A percentile compares a stretch with the other conserved stretches of the same genome.
phyloP scores from a whole-genome alignment of 768 basidiomycete species.

The Cytidiella melzeri region DNA sequence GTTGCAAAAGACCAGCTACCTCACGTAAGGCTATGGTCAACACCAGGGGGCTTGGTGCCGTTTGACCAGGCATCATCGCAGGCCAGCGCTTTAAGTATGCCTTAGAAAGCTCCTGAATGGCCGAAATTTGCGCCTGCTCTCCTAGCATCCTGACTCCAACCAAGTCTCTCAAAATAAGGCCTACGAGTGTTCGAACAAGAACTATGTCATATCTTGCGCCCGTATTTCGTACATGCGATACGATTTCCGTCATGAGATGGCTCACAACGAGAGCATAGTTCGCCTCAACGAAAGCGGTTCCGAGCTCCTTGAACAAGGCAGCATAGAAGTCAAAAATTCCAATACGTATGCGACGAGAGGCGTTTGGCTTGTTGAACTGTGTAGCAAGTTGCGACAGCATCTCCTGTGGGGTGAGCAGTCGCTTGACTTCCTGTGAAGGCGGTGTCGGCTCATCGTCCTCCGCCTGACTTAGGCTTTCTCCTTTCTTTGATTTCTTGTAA shows the following conservation, averaged over 20 bases:
- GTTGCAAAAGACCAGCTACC: conserved; percentile 78
- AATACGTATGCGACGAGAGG: conserved; percentile 66
- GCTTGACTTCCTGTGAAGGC: conserved; percentile 46
- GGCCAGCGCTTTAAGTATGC: conserved; percentile 89
- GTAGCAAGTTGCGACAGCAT: conserved; percentile 79
- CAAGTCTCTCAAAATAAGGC: conserved; percentile 75
- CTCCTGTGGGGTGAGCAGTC: conserved; percentile 65
- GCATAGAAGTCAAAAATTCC: conserved; percentile 89
- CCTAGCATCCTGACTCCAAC: conserved; percentile 85
- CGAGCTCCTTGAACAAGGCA: conserved; percentile 69
- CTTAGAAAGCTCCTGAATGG: conserved; percentile 80
- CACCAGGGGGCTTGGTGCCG: conserved; percentile 57
- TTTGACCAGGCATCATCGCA: conserved; percentile 83
- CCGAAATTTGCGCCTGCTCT: conserved; percentile 90
- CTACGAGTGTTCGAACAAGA: conserved; percentile 64
- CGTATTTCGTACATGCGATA: conserved; percentile 49
- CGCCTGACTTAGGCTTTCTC: conserved; percentile 38
- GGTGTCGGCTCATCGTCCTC: conserved; percentile 49
- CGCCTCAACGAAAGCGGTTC: conserved; percentile 68
- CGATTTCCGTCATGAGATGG: conserved; percentile 77
- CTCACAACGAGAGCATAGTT: conserved; percentile 76
- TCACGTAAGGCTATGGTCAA: conserved; percentile 76
- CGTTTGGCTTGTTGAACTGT: conserved; percentile 71
- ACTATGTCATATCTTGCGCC: conserved; percentile 68
- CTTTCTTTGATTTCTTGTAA: conserved; percentile 56